A percentile compares a stretch with the other conserved stretches of the same genome.
Evolutionary conservation across 805 yeast genomes (phyloP).

Genomic region (Metschnikowia peoriensis): DNA sequence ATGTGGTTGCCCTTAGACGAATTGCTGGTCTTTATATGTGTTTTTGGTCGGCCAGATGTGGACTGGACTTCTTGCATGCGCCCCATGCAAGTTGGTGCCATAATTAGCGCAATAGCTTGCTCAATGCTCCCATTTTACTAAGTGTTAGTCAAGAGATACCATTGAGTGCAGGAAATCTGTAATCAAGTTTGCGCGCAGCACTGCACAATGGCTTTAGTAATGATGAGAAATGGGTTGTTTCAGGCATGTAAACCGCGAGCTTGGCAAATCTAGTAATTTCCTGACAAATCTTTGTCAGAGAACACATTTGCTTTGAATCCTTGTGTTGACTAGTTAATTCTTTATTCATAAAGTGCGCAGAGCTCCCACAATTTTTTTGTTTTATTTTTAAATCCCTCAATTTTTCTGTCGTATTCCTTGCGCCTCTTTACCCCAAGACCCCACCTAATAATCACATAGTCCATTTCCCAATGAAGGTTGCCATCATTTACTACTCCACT

Average conservation of each 20-base stretch:
- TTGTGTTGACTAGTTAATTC: no score
- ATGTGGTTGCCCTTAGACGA: not conserved
- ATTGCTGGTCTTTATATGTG: not conserved
- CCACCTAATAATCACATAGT: not conserved
- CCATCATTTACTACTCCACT: conserved; percentile 19
- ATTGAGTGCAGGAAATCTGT: not conserved
- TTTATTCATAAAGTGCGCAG: not conserved
- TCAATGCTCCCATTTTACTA: not conserved
- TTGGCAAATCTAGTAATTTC: not conserved
- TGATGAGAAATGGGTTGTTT: not conserved
- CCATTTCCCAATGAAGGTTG: conserved; percentile 16
- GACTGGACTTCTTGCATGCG: not conserved
- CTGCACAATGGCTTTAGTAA: conserved; percentile 8
- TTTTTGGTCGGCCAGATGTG: not conserved
- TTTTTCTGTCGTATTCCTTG: not conserved
- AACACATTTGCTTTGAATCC: not conserved
- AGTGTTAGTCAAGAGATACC: not conserved
- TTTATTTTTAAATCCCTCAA: no score
- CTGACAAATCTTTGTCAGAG: not conserved
- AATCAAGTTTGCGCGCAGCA: not conserved
- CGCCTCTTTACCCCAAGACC: not conserved
- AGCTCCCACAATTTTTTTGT: not conserved
- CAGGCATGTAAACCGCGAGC: no score
- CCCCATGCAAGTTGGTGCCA: not conserved
- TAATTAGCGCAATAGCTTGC: not conserved